Evolutionary conservation across 1,284 basidiomycete species (phyloP), one percentile per base, ranked within the genome.

Genomic region (Ganoderma lucidum): DNA sequence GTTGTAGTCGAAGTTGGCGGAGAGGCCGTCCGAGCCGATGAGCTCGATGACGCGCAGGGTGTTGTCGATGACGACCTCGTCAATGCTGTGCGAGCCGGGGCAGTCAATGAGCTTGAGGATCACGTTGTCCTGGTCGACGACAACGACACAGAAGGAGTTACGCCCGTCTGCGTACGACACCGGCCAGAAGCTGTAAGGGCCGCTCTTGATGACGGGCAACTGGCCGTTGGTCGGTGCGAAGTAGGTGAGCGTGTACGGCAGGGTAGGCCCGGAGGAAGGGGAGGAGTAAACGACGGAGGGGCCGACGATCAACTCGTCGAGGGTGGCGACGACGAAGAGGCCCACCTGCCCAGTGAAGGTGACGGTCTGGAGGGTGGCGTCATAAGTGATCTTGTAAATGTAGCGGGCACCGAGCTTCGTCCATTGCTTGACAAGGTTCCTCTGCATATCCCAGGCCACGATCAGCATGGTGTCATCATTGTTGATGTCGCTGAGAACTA

Each of bases 101-200:
- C 55, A 56, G 55, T 56, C 17, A 17, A 56, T 35, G 55, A 56
- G 55, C 55, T 56, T 56, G 5, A 35, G 32, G 32, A 56, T 56
- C 55, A 56, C 55, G 15, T 56, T 56, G 55, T 56, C 32, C 17
- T 56, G 55, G 55, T 56, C 55, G 30, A 35, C 55, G 55, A 56
- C 55, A 30, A 56, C 55, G 30, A 56, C 30, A 30, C 55, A 56
- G 55, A 56, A 56, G 55, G 55, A 15, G 30, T 32, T 35, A 30
- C 32, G 55, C 6, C 30, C 30, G 55, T 35, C 55, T 30, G 32
- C 30, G 32, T 35, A 56, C 17, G 55, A 56, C 15, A 56, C 55
- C 15, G 55, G 55, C 55, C 55, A 56, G 32, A 56, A 56, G 30
- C 32, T 32, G 55, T 56, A 56, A 15, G 55, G 55, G 6, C 55